Evolutionary conservation across 495 filamentous ascomycete genomes (phyloP), one percentile per base, ranked within the genome.

Genomic region (Neurospora sp.): DNA sequence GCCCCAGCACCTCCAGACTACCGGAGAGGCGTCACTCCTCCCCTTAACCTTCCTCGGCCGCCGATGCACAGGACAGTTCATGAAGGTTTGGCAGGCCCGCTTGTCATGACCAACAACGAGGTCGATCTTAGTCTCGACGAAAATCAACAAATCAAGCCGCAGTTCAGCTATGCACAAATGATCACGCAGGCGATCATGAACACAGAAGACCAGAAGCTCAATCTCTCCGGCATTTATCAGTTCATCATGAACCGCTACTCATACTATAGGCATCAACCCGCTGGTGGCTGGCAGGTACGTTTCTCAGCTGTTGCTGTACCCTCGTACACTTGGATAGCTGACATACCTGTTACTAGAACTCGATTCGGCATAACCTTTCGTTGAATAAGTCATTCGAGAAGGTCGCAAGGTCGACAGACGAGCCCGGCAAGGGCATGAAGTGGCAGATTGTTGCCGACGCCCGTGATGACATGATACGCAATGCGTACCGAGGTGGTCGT

Each of bases 351-450:
- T 40, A 18, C 20, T 76, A 96, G 91, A 99, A 99, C 76, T 97
- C 94, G 2, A 99, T 99, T 75, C 90, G 96, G 3, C 96, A 99
- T 75, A 98, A 98, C 75, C 81, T 99, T 22, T 98, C 96, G 4
- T 81, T 99, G 69, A 97, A 96, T 77, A 95, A 97, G 81, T 88
- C 89, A 0, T 99, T 99, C 80, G 88, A 91, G 74, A 98, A 98
- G 80, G 91, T 97, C 6, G 91, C 96, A 35, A 91, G 96, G 42
- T 88, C 91, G 6, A 96, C 94, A 0, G 93, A 99, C 76, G 96
- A 99, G 78, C 96, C 96, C 3, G 96, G 96, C 4, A 99, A 99
- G 82, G 96, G 96, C 35, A 97, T 97, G 94, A 97, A 98, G 79
- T 99, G 96, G 96, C 90, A 91, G 80, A 92, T 99, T 78, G 90